Base-by-base conservation (phyloP, 129 eudicot genomes). In the Chrysanthemum makinoi region DNA sequence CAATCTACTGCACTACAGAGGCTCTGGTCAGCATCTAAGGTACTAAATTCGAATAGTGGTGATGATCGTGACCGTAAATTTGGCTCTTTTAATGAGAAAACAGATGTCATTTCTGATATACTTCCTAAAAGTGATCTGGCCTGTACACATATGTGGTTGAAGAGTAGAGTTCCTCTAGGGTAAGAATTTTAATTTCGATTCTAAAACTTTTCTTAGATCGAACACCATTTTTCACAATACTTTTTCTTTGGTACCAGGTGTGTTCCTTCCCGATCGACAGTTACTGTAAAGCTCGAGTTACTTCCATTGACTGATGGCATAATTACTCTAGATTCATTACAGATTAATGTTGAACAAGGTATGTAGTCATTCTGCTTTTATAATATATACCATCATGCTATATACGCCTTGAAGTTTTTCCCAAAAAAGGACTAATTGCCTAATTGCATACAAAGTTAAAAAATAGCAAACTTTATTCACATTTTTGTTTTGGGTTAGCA, bases 111-210 rank as follows among this genome's bases (percentile, higher is more conserved):
- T 46, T 68, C 87, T 54, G 85, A 89, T 71, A 88, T 72, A 22
- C 83, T 77, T 62, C 91, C 91, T 19, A 72, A 72, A 17, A 82
- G 80, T 62, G 91, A 85, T 75, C 66, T 79, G 82, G 90, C 81
- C 56, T 72, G 86, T 70, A 89, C 91, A 19, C 98, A 91, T 78
- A 69, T 91, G 72, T 91, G 95, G 96, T 83, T 91, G 80, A 91
- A 91, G 84, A 91, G 91, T 70, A 84, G 84, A 85, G 93, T 86
- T 80, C 98, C 96, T 39, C 75, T 91, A 28, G 98, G 98, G 98
- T 91, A 91, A 77, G 62, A 16, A 51, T 46, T 13, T 43, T 50
- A 17, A 18, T 3, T 0, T 60, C 54, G 18, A 10, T 65, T 65
- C 19, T 46, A 35, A 10, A 10, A 14, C n/a, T 35, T 9, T 24